Evolutionary conservation across 768 basidiomycete species (phyloP).

Genomic region (Lactarius akahatsu): DNA sequence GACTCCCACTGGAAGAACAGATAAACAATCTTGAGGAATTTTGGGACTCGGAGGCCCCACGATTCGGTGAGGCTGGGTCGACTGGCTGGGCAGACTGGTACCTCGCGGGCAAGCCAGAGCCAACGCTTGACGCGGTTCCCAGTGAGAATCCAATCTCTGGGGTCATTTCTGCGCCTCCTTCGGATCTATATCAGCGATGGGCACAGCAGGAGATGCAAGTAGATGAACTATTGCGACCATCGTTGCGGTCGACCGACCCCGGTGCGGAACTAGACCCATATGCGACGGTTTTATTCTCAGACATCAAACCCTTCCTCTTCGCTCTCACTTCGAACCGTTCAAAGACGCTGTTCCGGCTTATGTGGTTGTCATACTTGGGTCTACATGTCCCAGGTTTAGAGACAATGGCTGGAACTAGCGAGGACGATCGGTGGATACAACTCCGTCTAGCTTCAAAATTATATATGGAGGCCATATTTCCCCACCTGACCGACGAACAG

Average conservation of each 20-base stretch:
- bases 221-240: conserved; percentile 47
- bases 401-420: conserved; percentile 30
- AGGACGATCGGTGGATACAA: conserved; percentile 70
- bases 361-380: conserved; percentile 71
- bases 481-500: conserved; percentile 37
- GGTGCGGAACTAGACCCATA: conserved; percentile 64
- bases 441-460: conserved; percentile 46
- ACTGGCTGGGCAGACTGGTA: conserved; percentile 71
- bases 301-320: conserved; percentile 59
- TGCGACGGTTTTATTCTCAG: conserved; percentile 67
- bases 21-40: conserved; percentile 70
- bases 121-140: conserved; percentile 11
- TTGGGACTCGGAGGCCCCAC: conserved; percentile 81
- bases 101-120: conserved; percentile 43
- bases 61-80: conserved; percentile 66
- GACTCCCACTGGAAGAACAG: conserved; percentile 46
- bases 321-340: conserved; percentile 44
- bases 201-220: conserved; percentile 51
- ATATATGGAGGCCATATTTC: conserved; percentile 55
- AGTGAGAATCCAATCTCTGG: conserved; percentile 17
- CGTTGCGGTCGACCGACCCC: conserved; percentile 55
- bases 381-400: conserved; percentile 69
- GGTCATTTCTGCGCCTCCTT: conserved; percentile 33
- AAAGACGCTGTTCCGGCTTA: conserved; percentile 58
- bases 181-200: conserved; percentile 72